Conservation (phyloP, 306 rosid species). For the Medicago arabica region DNA sequence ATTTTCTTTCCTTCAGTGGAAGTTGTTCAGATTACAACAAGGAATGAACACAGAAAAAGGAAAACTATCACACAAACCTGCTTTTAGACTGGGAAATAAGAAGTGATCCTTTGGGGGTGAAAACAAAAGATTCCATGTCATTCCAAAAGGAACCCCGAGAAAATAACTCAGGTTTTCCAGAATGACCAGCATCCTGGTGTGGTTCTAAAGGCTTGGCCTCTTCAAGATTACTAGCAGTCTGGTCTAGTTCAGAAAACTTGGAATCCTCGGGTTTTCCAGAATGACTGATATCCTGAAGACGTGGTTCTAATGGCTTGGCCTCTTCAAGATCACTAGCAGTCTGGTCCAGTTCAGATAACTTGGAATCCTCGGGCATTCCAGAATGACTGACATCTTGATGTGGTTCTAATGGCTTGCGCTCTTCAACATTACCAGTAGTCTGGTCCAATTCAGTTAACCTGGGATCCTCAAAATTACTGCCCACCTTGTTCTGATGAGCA, state of each 20-base stretch:
- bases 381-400: constrained; percentile 39
- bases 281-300: constrained; percentile 40
- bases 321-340: constrained; percentile 27
- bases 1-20: background rate
- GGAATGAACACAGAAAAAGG: constrained; percentile 22
- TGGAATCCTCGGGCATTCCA: constrained; percentile 42
- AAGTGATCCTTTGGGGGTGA: constrained; percentile 60
- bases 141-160: constrained; percentile 68
- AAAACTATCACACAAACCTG: constrained; percentile 61
- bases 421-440: constrained; percentile 34
- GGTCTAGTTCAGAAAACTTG: constrained; percentile 49
- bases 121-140: constrained; percentile 66
- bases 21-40: constrained; percentile 28
- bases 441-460: constrained; percentile 48
- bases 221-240: constrained; percentile 26
- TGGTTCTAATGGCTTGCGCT: constrained; percentile 44
- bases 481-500: constrained; percentile 41
- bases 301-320: constrained; percentile 45
- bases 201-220: constrained; percentile 44
- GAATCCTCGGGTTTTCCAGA: constrained; percentile 43
- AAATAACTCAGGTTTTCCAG: constrained; percentile 55
- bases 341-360: constrained; percentile 48
- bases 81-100: constrained; percentile 66
- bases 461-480: constrained; percentile 40
- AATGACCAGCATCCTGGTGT: constrained; percentile 38